phyloP scores from a whole-genome alignment of 1,284 basidiomycete species.

The Malassezia sp. region DNA sequence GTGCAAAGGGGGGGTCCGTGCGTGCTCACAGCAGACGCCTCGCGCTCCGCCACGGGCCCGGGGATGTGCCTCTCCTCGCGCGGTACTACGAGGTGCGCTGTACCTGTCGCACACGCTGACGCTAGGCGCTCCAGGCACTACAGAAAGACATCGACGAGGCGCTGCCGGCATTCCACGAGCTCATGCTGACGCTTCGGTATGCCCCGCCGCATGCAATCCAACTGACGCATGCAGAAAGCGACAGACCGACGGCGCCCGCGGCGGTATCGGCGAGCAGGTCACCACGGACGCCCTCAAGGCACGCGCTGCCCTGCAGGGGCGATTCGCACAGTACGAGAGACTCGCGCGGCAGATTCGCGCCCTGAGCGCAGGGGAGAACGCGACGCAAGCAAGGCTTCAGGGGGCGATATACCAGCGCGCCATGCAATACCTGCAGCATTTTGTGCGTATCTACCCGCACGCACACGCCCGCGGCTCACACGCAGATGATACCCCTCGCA shows the following conservation, averaged over 20 bases:
- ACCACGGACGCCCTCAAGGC: constrained; percentile 56
- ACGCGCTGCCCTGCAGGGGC: constrained; percentile 67
- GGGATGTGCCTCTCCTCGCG: constrained; percentile 52
- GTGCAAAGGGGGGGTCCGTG: too few relatives aligned
- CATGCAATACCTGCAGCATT: constrained; percentile 69
- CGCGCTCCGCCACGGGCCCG: too few relatives aligned
- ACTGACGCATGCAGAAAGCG: constrained; percentile 19
- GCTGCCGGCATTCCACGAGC: constrained; percentile 62
- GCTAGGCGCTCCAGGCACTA: background rate
- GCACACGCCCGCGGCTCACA: background rate
- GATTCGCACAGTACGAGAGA: constrained; percentile 76
- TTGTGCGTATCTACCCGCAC: constrained; percentile 58
- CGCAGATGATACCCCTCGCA: background rate
- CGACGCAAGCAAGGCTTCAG: constrained; percentile 69
- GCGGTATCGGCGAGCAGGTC: constrained; percentile 34
- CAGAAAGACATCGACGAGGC: constrained; percentile 65
- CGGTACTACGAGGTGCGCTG: constrained; percentile 52
- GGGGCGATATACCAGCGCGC: constrained; percentile 66
- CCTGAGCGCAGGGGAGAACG: constrained; percentile 50
- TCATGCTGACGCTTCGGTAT: constrained; percentile 54
- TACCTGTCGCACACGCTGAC: too few relatives aligned
- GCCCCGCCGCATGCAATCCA: constrained; percentile 28
- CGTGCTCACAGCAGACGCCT: too few relatives aligned
- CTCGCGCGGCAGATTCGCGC: constrained; percentile 70
- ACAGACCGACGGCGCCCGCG: constrained; percentile 30